These are phyloP conservation scores for Hysterangium stoloniferum DNA, from an alignment of 768 basidiomycete genomes.

Conservation along the genomic window DNA sequence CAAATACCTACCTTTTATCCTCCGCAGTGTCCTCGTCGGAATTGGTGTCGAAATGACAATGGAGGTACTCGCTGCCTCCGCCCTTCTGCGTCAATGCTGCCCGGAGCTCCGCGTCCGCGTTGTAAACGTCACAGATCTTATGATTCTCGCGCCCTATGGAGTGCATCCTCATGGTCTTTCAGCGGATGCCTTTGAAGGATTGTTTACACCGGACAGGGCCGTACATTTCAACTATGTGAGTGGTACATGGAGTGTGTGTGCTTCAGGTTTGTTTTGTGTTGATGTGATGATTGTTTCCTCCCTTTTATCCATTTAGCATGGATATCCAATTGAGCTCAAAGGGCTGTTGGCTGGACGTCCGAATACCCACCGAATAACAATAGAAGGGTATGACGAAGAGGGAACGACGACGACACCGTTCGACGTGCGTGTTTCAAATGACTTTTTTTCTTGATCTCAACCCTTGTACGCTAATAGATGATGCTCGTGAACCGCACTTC, in stretches of 20 bases:
- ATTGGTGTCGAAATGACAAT: constrained; percentile 85
- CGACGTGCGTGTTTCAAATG: constrained; percentile 36
- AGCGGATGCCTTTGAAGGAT: constrained; percentile 49
- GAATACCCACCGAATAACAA: constrained; percentile 39
- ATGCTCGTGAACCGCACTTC: constrained; percentile 66
- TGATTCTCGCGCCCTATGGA: constrained; percentile 67
- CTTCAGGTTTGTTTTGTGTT: not conserved
- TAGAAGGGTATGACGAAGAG: constrained; percentile 63
- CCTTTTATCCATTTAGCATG: constrained; percentile 35
- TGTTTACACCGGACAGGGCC: constrained; percentile 65
- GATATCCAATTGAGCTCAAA: constrained; percentile 66
- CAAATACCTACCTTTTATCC: not conserved
- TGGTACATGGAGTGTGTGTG: too few species aligned
- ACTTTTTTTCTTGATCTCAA: not conserved
- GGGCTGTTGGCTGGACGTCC: constrained; percentile 56
- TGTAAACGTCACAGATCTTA: constrained; percentile 84
- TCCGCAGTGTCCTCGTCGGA: constrained; percentile 66
- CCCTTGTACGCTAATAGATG: constrained; percentile 39
- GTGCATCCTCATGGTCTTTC: constrained; percentile 70
- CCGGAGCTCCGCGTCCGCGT: constrained; percentile 75
- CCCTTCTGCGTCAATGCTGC: constrained; percentile 61
- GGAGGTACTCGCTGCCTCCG: constrained; percentile 82
- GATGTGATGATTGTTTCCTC: not conserved
- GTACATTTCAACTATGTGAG: constrained; percentile 68
- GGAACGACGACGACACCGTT: constrained; percentile 79